Percentiles rank a stretch among this genome's conserved stretches.
These are phyloP conservation scores for Cladosporium sp. DNA, from an alignment of 2,329 filamentous ascomycete genomes.

Conservation along the genomic window DNA sequence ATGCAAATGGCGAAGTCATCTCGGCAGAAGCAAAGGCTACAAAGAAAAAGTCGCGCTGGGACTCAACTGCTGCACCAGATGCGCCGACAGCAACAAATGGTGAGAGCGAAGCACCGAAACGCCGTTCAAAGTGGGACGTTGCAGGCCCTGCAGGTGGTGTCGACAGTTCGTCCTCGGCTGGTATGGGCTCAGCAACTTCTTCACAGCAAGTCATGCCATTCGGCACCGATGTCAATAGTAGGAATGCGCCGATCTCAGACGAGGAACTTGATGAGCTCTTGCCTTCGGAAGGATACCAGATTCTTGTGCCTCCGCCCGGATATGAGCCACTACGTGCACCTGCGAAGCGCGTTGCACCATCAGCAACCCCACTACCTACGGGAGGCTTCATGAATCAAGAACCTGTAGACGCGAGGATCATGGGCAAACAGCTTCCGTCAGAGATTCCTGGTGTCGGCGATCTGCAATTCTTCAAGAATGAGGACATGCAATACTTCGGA, in stretches of 20 bases:
- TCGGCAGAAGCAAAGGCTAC: constrained; percentile 41
- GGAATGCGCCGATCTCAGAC: constrained; percentile 80
- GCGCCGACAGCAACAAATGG: constrained; percentile 44
- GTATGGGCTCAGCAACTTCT: constrained; percentile 63
- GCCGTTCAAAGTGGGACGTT: constrained; percentile 87
- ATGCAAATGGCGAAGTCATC: constrained; percentile 25
- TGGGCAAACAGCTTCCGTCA: constrained; percentile 87
- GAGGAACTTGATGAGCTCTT: constrained; percentile 92
- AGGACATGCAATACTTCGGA: constrained; percentile 98
- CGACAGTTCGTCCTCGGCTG: constrained; percentile 66
- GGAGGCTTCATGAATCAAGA: constrained; percentile 97
- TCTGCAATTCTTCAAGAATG: constrained; percentile 94
- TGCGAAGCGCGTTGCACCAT: constrained; percentile 68
- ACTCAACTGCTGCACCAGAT: constrained; percentile 62
- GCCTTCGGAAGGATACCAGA: constrained; percentile 86
- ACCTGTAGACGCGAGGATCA: constrained; percentile 73
- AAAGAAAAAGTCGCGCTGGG: constrained; percentile 78
- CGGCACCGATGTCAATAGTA: constrained; percentile 73
- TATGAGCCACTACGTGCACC: constrained; percentile 80
- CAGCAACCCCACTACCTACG: constrained; percentile 62
- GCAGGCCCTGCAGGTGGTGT: constrained; percentile 59
- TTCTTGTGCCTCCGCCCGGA: constrained; percentile 83
- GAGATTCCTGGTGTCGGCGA: constrained; percentile 96
- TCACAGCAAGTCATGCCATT: constrained; percentile 61
- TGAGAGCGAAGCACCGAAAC: constrained; percentile 60